Base-by-base conservation (phyloP, 805 yeast species). In the Metschnikowia matae region DNA sequence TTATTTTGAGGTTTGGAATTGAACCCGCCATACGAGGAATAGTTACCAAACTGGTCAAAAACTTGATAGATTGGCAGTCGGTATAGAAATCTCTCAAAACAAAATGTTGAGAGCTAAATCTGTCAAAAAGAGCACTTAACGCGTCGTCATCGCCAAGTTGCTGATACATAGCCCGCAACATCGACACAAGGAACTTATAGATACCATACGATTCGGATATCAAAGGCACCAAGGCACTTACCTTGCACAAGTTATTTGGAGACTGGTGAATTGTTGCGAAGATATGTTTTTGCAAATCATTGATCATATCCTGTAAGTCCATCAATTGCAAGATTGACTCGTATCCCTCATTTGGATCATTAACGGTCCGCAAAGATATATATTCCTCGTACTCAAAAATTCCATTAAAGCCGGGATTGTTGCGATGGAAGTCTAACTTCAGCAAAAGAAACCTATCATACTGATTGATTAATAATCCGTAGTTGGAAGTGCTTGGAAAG, bases 311-410 rank as follows among this genome's bases (percentile, higher is more conserved):
- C 67, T 90, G 97, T 50, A 92, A 72, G 41, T 82, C 81, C 88
- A 89, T 84, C 60, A 92, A 74, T 64, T 89, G 97, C 55, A 89
- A 65, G 53, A 92, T 82, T 0, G 96, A 84, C 63, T 92, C 96
- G 65, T 86, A 91, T 6, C 98, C 98, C 69, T 90, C 96, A 63
- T 92, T 90, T 5, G 97, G 97, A 66, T 92, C 96, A 60, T 89
- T 84, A 36, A 89, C 95, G 2, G 90, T 83, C 51, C 88, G 81
- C 57, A 92, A 75, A 3, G 97, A 88, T 40, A 91, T 83, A 63
- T 92, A 94, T 65, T 92, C 99, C 66, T 90, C 96, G 64, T 92
- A 94, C 65, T 92, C 99, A 67, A 92, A 92, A 35, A 89, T 89
- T 35, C 98, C 99, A 62, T 87, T 92, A 70, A 92, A 94, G 4